These are phyloP conservation scores for Limonium bicolor DNA, from an alignment of 148 eudicot genomes.

Conservation along the genomic window DNA sequence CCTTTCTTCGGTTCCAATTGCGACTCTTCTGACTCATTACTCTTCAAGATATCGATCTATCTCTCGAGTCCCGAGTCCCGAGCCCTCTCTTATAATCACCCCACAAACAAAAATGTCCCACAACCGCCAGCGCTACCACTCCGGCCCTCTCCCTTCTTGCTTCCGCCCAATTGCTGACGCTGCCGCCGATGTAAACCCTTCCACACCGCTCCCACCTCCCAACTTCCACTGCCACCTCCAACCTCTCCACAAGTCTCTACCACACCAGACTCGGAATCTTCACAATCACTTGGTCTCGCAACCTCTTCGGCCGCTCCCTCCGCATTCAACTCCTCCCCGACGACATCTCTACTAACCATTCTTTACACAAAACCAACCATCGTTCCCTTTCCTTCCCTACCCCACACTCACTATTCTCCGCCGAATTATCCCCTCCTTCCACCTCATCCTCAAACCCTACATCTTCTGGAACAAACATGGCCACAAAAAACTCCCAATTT, in stretches of 20 bases:
- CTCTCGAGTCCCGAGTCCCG: too few relatives aligned
- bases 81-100: too few relatives aligned
- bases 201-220: conserved; percentile 10
- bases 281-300: conserved; percentile 51
- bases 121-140: conserved; percentile 4
- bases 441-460: conserved; percentile 35
- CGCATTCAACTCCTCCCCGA: conserved; percentile 24
- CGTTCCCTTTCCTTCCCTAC: conserved; percentile 2
- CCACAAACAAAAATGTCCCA: too few relatives aligned
- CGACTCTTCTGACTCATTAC: too few relatives aligned
- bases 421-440: conserved; percentile 22
- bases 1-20: too few relatives aligned
- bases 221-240: conserved; percentile 17
- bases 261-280: conserved; percentile 40
- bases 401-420: conserved; percentile 10
- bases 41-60: too few relatives aligned
- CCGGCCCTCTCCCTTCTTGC: conserved; percentile 22
- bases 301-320: conserved; percentile 28
- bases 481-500: conserved; percentile 14
- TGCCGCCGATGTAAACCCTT: conserved; percentile 8
- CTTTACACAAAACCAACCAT: too few relatives aligned
- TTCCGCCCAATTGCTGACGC: conserved; percentile 20
- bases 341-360: too few relatives aligned
- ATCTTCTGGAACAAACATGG: conserved; percentile 42
- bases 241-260: conserved; percentile 50